These are phyloP conservation scores for Triticum urartu DNA, from an alignment of 176 grass and related monocot genomes.

Conservation along the genomic window DNA sequence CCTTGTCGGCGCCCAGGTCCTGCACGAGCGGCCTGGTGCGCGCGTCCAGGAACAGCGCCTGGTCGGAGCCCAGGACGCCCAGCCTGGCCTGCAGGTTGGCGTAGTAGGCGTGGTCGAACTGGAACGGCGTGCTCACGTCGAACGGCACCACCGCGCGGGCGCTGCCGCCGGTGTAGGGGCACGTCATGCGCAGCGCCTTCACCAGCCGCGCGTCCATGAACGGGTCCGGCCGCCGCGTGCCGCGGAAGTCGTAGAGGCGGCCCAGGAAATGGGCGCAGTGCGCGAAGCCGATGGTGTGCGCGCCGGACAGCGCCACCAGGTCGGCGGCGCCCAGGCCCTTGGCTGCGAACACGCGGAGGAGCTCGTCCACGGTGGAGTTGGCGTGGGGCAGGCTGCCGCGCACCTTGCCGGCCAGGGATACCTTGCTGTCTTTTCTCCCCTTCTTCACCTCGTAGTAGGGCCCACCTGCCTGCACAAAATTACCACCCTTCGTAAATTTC, in stretches of 20 bases:
- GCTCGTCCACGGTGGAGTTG: slow-evolving; percentile 79
- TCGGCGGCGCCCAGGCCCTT: slow-evolving; percentile 48
- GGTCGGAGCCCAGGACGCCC: slow-evolving; percentile 77
- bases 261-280: slow-evolving; percentile 69
- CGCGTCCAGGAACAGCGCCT: slow-evolving; percentile 65
- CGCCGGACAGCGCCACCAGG: slow-evolving; percentile 60
- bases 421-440: slow-evolving; percentile 91
- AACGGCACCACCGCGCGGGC: slow-evolving; percentile 57
- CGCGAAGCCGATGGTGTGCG: slow-evolving; percentile 83
- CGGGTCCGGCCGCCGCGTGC: slow-evolving; percentile 53
- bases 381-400: slow-evolving; percentile 60
- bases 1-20: slow-evolving; percentile 56
- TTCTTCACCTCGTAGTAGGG: slow-evolving; percentile 74
- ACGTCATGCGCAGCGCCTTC: slow-evolving; percentile 76
- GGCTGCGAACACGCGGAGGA: slow-evolving; percentile 75
- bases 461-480: slow-evolving; percentile 63
- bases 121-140: slow-evolving; percentile 72
- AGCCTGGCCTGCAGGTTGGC: slow-evolving; percentile 69
- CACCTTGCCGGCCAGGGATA: slow-evolving; percentile 62
- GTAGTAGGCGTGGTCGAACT: slow-evolving; percentile 71
- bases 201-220: slow-evolving; percentile 73
- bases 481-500: not conserved
- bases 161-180: slow-evolving; percentile 57
- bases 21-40: slow-evolving; percentile 64
- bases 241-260: slow-evolving; percentile 59